A percentile compares a stretch with the other conserved stretches of the same genome.
Evolutionary conservation across 768 basidiomycete genomes (phyloP).

Genomic region (Mycena latifolia): DNA sequence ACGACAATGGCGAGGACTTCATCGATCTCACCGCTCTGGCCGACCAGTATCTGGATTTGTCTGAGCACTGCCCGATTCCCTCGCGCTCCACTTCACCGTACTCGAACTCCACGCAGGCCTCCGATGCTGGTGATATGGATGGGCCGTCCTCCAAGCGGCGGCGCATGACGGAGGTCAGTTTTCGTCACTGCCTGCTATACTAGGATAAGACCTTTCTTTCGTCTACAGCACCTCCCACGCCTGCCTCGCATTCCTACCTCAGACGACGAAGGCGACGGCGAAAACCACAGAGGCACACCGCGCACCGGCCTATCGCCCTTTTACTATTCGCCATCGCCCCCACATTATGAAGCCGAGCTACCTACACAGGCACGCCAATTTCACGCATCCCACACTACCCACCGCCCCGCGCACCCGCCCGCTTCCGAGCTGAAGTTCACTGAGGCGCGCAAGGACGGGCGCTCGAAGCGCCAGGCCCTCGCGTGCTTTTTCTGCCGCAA

Average conservation of each 20-base stretch:
- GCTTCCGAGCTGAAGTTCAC: conserved; percentile 8
- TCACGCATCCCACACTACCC: background rate
- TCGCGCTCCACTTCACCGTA: background rate
- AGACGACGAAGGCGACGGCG: background rate
- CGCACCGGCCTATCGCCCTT: conserved; percentile 3
- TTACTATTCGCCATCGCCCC: background rate
- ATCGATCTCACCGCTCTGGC: conserved; percentile 3
- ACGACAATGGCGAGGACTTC: background rate
- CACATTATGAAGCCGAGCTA: background rate
- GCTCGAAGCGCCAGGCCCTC: conserved; percentile 12
- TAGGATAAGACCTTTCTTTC: background rate
- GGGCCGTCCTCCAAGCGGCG: background rate
- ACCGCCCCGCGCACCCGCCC: background rate
- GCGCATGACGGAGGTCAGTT: conserved; percentile 2
- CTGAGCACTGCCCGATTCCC: conserved; percentile 10
- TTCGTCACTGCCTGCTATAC: no score
- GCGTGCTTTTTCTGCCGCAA: conserved; percentile 23
- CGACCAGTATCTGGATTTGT: conserved; percentile 20
- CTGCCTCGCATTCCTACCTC: background rate
- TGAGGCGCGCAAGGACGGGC: conserved; percentile 13
- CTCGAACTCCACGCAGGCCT: background rate
- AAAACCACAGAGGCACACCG: no score
- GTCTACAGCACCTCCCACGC: background rate
- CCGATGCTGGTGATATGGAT: background rate
- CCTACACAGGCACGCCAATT: background rate